phyloP scores from a whole-genome alignment of 169 alveolate species.

The Plasmodium blacklocki region DNA sequence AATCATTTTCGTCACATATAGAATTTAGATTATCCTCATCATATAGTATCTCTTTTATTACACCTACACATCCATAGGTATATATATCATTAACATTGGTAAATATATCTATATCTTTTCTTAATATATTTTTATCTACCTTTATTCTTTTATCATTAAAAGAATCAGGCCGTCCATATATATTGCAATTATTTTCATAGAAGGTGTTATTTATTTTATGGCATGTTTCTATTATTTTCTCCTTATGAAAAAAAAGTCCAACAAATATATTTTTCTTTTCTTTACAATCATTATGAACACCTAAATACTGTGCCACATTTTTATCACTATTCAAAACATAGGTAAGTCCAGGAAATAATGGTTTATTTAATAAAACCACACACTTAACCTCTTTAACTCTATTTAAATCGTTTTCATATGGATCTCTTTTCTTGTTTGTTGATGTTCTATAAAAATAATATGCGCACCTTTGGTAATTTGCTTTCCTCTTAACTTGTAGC shows the following conservation, averaged over 20 bases:
- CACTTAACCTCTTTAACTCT: slow-evolving; percentile 19
- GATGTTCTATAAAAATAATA: slow-evolving; percentile 34
- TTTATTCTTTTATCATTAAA: background rate
- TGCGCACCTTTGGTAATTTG: background rate
- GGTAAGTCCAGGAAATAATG: slow-evolving; percentile 66
- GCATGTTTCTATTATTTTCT: slow-evolving; percentile 5
- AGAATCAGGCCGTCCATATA: background rate
- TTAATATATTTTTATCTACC: background rate
- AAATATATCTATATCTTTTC: slow-evolving; percentile 32
- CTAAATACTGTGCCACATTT: slow-evolving; percentile 12
- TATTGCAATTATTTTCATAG: background rate
- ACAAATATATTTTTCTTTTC: slow-evolving; percentile 16
- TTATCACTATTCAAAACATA: slow-evolving; percentile 48
- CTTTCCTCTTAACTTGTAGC: slow-evolving; percentile 4
- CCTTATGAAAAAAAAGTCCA: slow-evolving; percentile 52
- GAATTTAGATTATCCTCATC: slow-evolving; percentile 1
- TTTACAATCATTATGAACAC: slow-evolving; percentile 2
- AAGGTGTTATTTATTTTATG: background rate
- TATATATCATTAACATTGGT: slow-evolving; percentile 12
- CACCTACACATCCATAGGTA: slow-evolving; percentile 33
- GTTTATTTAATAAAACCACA: slow-evolving; percentile 42
- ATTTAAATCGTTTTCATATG: slow-evolving; percentile 22
- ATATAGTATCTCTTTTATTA: slow-evolving; percentile 10
- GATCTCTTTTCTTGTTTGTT: background rate
- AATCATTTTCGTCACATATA: background rate